phyloP scores from a whole-genome alignment of 495 filamentous ascomycete genomes.

The Monascus purpureus region DNA sequence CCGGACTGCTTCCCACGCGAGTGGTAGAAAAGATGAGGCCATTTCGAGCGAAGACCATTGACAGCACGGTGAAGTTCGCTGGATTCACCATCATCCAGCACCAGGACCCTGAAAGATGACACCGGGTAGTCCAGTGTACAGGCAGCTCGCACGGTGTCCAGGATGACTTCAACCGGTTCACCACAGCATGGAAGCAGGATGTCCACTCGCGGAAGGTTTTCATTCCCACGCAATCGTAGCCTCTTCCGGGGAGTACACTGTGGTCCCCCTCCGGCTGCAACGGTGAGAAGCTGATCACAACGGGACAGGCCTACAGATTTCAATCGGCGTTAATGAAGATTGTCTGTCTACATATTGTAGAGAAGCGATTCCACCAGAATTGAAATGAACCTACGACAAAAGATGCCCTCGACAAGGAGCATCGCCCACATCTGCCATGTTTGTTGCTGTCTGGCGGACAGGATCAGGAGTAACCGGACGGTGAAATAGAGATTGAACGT shows the following conservation, averaged over 20 bases:
- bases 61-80: slow-evolving; percentile 17
- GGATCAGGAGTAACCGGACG: too few species aligned
- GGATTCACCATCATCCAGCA: slow-evolving; percentile 37
- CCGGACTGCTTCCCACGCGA: slow-evolving; percentile 25
- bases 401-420: too few species aligned
- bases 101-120: slow-evolving; percentile 29
- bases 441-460: too few species aligned
- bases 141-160: slow-evolving; percentile 37
- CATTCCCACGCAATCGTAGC: background rate
- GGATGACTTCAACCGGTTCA: slow-evolving; percentile 33
- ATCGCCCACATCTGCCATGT: too few species aligned
- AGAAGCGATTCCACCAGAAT: too few species aligned
- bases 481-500: too few species aligned
- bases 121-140: slow-evolving; percentile 33
- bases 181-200: slow-evolving; percentile 35
- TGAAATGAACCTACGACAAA: too few species aligned
- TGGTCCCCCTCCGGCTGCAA: background rate
- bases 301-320: background rate
- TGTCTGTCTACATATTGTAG: too few species aligned
- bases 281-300: background rate
- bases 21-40: slow-evolving; percentile 32
- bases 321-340: too few species aligned
- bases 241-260: background rate
- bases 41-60: slow-evolving; percentile 10
- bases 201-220: slow-evolving; percentile 22